phyloP scores from a whole-genome alignment of 495 filamentous ascomycete genomes.

The Cercophora scortea region DNA sequence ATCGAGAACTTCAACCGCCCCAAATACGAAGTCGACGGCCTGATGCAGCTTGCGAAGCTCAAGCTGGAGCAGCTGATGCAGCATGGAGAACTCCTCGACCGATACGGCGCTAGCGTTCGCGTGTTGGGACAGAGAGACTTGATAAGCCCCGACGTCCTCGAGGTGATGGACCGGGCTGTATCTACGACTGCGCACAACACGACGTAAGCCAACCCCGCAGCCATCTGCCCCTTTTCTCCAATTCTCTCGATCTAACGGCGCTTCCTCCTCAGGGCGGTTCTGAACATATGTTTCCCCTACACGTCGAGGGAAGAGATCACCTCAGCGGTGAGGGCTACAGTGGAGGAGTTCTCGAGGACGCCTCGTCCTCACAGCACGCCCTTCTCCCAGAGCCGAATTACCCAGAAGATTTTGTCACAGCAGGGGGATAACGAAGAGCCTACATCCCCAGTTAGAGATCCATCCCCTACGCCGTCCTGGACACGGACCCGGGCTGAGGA shows the following conservation, averaged over 20 bases:
- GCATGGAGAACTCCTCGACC: slow-evolving; percentile 87
- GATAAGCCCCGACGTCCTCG: slow-evolving; percentile 76
- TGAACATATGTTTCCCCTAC: slow-evolving; percentile 97
- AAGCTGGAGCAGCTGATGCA: slow-evolving; percentile 86
- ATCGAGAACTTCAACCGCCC: slow-evolving; percentile 98
- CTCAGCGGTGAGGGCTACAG: slow-evolving; percentile 77
- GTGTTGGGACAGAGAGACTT: slow-evolving; percentile 77
- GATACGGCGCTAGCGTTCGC: slow-evolving; percentile 80
- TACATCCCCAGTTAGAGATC: slow-evolving; percentile 37
- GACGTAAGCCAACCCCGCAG: slow-evolving; percentile 36
- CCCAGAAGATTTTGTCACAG: slow-evolving; percentile 66
- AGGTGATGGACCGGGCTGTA: slow-evolving; percentile 75
- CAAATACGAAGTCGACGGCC: slow-evolving; percentile 92
- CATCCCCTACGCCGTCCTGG: slow-evolving; percentile 26
- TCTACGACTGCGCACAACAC: slow-evolving; percentile 78
- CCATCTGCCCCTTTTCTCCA: background rate
- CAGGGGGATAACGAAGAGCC: slow-evolving; percentile 41
- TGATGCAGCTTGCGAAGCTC: slow-evolving; percentile 97
- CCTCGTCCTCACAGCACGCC: slow-evolving; percentile 52
- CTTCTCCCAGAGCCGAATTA: slow-evolving; percentile 82
- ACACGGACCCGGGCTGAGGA: slow-evolving; percentile 25
- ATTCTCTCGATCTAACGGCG: background rate
- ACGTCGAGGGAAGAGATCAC: slow-evolving; percentile 96
- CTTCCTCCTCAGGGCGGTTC: slow-evolving; percentile 48
- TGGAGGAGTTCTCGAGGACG: slow-evolving; percentile 70